phyloP scores from a whole-genome alignment of 345 rosid genomes.

The Mangifera indica region DNA sequence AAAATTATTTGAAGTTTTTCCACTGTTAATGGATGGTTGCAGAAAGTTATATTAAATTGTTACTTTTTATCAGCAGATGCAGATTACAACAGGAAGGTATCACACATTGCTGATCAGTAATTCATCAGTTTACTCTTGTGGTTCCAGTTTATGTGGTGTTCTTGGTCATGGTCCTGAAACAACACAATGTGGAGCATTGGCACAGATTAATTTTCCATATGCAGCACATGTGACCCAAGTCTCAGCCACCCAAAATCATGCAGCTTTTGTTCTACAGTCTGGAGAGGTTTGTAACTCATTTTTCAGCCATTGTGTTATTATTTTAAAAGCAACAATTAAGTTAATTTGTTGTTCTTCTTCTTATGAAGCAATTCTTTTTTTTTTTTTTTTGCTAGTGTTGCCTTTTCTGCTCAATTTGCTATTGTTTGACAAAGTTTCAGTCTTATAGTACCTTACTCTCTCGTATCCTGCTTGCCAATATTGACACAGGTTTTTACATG shows the following conservation, averaged over 20 bases:
- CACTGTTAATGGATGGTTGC: neutral
- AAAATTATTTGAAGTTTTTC: neutral
- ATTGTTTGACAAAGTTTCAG: neutral
- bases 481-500: conserved; percentile 81
- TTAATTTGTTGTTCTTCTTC: neutral
- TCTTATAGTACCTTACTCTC: neutral
- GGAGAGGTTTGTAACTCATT: conserved; percentile 69
- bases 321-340: neutral
- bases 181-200: conserved; percentile 84
- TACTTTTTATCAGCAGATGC: conserved; percentile 64
- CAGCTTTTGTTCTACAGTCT: conserved; percentile 79
- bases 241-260: conserved; percentile 91
- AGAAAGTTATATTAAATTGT: conserved; percentile 18
- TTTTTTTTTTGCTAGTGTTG: neutral
- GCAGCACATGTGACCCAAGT: conserved; percentile 66
- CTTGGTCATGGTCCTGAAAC: conserved; percentile 96
- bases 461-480: conserved; percentile 3
- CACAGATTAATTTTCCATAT: conserved; percentile 62
- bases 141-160: conserved; percentile 83
- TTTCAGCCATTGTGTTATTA: neutral
- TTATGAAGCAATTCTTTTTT: neutral
- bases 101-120: conserved; percentile 83
- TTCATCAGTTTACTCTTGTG: conserved; percentile 89
- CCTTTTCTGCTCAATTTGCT: neutral
- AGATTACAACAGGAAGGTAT: conserved; percentile 86